These are phyloP conservation scores for Thalassiosira profunda DNA, from an alignment of 108 stramenopile genomes.

Conservation along the genomic window DNA sequence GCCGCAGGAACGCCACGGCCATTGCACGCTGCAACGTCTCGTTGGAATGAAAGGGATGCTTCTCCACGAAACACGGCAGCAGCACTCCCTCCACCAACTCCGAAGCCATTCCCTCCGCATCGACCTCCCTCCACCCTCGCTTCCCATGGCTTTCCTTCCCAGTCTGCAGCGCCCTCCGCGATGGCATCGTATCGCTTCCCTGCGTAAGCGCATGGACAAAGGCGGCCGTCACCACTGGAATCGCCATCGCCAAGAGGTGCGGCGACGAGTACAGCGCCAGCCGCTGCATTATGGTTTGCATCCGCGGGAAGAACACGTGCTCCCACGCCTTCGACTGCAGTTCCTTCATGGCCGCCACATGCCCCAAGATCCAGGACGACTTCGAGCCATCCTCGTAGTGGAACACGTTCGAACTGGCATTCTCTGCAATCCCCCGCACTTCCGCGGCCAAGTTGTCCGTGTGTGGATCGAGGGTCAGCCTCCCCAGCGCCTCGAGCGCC, in stretches of 20 bases:
- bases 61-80: conserved; percentile 40
- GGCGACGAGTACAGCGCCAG: conserved; percentile 33
- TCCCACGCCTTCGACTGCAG: conserved; percentile 63
- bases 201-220: conserved; percentile 60
- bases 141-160: conserved; percentile 32
- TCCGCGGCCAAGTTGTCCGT: conserved; percentile 27
- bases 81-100: conserved; percentile 56
- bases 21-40: conserved; percentile 20
- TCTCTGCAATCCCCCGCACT: conserved; percentile 18
- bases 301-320: conserved; percentile 60
- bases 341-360: conserved; percentile 31
- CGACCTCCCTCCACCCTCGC: conserved; percentile 42
- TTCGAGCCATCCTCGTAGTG: conserved; percentile 14
- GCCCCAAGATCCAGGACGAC: neutral
- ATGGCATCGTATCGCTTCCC: conserved; percentile 46
- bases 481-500: conserved; percentile 69
- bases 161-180: conserved; percentile 21
- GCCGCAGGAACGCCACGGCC: conserved; percentile 59
- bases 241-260: conserved; percentile 38
- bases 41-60: conserved; percentile 20
- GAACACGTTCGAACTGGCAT: conserved; percentile 14
- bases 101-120: conserved; percentile 33
- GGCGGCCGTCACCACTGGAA: conserved; percentile 63
- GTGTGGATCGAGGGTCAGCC: conserved; percentile 47
- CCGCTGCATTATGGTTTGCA: conserved; percentile 58